Base-by-base conservation (phyloP, 176 grass and related monocot species). In the Aegilops speltoides region DNA sequence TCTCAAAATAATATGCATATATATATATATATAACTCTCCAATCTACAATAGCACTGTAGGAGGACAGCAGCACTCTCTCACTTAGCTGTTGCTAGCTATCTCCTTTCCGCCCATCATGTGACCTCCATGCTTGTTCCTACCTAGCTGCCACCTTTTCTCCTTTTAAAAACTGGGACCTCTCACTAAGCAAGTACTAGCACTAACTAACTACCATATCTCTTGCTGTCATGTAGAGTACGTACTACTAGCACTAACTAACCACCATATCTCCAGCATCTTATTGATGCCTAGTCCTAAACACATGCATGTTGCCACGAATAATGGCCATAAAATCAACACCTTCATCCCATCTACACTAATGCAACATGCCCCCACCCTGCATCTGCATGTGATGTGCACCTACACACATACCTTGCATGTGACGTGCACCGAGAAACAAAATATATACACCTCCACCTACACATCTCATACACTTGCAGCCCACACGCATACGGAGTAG, bases 61-160 rank as follows among this genome's bases (percentile, higher is more conserved):
- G 50, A 54, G 50, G 50, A 73, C 69, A 73, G 10, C 43, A 68
- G 10, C 54, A 68, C 41, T 68, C 87, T 73, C 67, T 78, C 76
- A 83, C 76, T 77, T 92, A 95, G 96, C 93, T 98, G 96, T 98
- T 92, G 91, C 91, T 95, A 94, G 93, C 93, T 94, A 54, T 91
- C 89, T 68, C 68, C 71, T 85, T 74, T 86, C 57, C 64, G 73
- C 64, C 46, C 88, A 74, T 77, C 95, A 97, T 97, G 93, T 93
- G 91, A 93, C 78, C 74, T 80, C 73, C 85, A 83, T 86, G 66
- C 90, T 68, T 69, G 75, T 92, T 92, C 87, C 73, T 54, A 67
- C 87, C 65, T 54, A 67, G 76, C 63, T 68, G 79, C 78, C 75
- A 77, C 68, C 73, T 56, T 87, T 79, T 46, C 28, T n/a, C 26